phyloP scores from a whole-genome alignment of 768 basidiomycete species.

The Infundibulicybe gibba region DNA sequence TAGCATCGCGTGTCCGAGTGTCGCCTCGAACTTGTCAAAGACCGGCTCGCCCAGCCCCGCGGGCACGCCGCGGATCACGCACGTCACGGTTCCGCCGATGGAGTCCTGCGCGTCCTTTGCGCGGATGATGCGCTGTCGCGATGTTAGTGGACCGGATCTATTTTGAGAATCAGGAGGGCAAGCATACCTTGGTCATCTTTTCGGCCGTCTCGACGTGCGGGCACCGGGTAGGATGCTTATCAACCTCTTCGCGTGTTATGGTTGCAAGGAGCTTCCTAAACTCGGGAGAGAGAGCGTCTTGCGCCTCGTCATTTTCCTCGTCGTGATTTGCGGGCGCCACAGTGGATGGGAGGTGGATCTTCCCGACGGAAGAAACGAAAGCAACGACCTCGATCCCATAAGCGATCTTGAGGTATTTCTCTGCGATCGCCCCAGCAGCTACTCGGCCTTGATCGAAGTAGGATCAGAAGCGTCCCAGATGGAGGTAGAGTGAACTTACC shows the following conservation, averaged over 20 bases:
- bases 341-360: slow-evolving; percentile 71
- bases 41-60: slow-evolving; percentile 94
- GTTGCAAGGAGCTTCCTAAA: slow-evolving; percentile 76
- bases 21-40: slow-evolving; percentile 98
- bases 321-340: slow-evolving; percentile 32
- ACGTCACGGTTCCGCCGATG: slow-evolving; percentile 97
- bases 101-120: slow-evolving; percentile 91
- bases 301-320: slow-evolving; percentile 56
- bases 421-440: slow-evolving; percentile 97
- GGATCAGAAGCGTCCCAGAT: neutral
- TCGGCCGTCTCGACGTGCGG: slow-evolving; percentile 88
- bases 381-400: slow-evolving; percentile 95
- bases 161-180: neutral
- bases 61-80: slow-evolving; percentile 89
- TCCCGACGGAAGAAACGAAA: slow-evolving; percentile 95
- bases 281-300: slow-evolving; percentile 80
- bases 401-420: slow-evolving; percentile 85
- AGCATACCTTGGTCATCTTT: slow-evolving; percentile 81
- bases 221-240: slow-evolving; percentile 83
- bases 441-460: slow-evolving; percentile 65
- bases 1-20: slow-evolving; percentile 95
- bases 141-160: slow-evolving; percentile 2
- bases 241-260: slow-evolving; percentile 85
- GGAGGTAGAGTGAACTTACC: slow-evolving; percentile 40
- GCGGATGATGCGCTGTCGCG: slow-evolving; percentile 78